phyloP scores from a whole-genome alignment of 805 yeast genomes.

The Nakazawaea ishiwadae region DNA sequence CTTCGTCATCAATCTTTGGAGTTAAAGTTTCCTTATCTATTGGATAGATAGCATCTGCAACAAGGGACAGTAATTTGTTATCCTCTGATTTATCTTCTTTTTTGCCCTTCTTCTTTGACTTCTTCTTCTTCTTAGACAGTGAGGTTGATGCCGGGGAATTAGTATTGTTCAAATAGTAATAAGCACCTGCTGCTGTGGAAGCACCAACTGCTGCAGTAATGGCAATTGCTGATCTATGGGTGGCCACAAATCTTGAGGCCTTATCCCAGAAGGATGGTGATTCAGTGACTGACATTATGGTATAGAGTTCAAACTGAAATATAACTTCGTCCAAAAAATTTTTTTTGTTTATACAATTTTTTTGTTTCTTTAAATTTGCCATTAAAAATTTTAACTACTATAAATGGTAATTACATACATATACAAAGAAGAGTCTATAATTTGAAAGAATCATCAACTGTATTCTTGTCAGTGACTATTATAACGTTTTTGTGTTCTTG shows the following conservation, averaged over 20 bases:
- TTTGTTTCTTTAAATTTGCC: slow-evolving; percentile 3
- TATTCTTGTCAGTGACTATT: slow-evolving; percentile 44
- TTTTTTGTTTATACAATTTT: neutral
- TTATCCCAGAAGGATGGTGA: slow-evolving; percentile 14
- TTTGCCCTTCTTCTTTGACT: slow-evolving; percentile 31
- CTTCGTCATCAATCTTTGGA: slow-evolving; percentile 50
- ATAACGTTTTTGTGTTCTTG: slow-evolving; percentile 40
- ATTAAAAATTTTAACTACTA: neutral
- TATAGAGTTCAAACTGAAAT: neutral
- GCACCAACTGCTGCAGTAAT: slow-evolving; percentile 47
- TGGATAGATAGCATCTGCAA: slow-evolving; percentile 39
- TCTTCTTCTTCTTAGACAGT: slow-evolving; percentile 30
- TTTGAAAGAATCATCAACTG: slow-evolving; percentile 21
- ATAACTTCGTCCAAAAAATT: slow-evolving; percentile 7
- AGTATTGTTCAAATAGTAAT: slow-evolving; percentile 35
- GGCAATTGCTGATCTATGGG: slow-evolving; percentile 46
- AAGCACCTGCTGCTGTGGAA: slow-evolving; percentile 43
- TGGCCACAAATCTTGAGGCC: slow-evolving; percentile 34
- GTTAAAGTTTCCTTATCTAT: slow-evolving; percentile 44
- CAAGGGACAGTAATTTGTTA: slow-evolving; percentile 16
- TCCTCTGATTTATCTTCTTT: slow-evolving; percentile 19
- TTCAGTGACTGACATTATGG: slow-evolving; percentile 7
- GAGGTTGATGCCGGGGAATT: slow-evolving; percentile 6
- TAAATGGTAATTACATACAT: slow-evolving; percentile 4
- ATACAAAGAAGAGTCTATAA: neutral